Conservation (phyloP, 768 basidiomycete species). For the Phlebiopsis flavidoalba region DNA sequence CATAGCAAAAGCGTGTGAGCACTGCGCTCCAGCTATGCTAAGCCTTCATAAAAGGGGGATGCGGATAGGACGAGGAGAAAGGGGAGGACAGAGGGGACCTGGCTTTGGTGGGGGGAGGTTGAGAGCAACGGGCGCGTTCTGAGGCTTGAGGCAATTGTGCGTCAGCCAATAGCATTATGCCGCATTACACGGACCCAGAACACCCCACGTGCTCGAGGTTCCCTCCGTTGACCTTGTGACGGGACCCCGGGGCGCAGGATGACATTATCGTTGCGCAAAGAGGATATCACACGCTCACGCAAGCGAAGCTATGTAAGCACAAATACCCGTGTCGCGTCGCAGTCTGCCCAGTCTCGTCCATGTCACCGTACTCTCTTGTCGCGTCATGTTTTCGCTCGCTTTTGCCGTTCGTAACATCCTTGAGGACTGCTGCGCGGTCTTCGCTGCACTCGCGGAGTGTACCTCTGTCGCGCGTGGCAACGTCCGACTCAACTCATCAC, state of each 20-base stretch:
- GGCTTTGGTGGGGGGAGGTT: neutral
- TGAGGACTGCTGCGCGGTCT: neutral
- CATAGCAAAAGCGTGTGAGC: conserved; percentile 33
- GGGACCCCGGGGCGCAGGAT: neutral
- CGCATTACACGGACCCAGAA: conserved; percentile 12
- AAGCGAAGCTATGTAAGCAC: neutral
- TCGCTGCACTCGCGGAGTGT: neutral
- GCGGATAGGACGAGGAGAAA: neutral
- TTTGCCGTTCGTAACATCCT: neutral
- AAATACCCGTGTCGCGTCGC: neutral
- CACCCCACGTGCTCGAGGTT: neutral
- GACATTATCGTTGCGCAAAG: neutral
- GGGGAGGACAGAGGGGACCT: neutral
- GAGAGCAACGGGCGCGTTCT: neutral
- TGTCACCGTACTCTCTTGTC: neutral
- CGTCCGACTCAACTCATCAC: conserved; percentile 6
- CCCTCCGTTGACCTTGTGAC: too few relatives aligned
- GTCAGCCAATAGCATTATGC: conserved; percentile 30
- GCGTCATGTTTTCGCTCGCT: neutral
- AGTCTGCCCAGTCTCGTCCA: neutral
- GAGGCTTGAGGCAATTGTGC: conserved; percentile 37
- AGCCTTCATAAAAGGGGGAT: neutral
- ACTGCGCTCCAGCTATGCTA: conserved; percentile 40
- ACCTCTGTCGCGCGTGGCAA: neutral
- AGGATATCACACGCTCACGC: neutral